These are phyloP conservation scores for Henckelia pumila DNA, from an alignment of 257 asterid species.

Conservation along the genomic window DNA sequence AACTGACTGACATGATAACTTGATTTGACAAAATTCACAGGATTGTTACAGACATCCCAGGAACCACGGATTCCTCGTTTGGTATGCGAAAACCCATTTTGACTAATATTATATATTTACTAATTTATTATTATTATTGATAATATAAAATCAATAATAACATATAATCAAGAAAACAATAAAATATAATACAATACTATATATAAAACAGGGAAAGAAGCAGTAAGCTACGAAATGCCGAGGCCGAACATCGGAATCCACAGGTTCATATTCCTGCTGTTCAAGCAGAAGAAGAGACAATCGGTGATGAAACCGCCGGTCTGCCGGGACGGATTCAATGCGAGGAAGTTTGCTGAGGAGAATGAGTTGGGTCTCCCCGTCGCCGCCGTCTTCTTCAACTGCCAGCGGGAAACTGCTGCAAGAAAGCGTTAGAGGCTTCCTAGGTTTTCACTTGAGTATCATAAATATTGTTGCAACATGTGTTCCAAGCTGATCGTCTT, in stretches of 20 bases:
- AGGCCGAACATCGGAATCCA: slow-evolving; percentile 23
- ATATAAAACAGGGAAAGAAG: slow-evolving; percentile 12
- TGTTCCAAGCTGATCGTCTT: no score
- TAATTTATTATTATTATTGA: no score
- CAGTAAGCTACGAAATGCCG: slow-evolving; percentile 20
- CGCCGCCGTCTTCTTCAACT: slow-evolving; percentile 21
- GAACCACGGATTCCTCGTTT: slow-evolving; percentile 22
- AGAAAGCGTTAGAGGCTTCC: slow-evolving; percentile 12
- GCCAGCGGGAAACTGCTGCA: slow-evolving; percentile 26
- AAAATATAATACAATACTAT: no score
- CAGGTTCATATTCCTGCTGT: slow-evolving; percentile 16
- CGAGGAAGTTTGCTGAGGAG: slow-evolving; percentile 14
- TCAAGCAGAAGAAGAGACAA: slow-evolving; percentile 19
- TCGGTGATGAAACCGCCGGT: neutral
- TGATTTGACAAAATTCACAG: neutral
- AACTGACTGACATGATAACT: neutral
- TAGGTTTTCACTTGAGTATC: neutral
- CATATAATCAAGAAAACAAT: neutral
- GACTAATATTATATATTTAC: neutral
- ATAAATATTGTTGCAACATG: neutral
- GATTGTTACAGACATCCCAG: slow-evolving; percentile 20
- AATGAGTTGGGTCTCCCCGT: slow-evolving; percentile 20
- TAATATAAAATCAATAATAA: no score
- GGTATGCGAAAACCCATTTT: slow-evolving; percentile 1
- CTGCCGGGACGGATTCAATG: slow-evolving; percentile 14